Conservation (phyloP, 768 basidiomycete species). For the Paxillus involutus region DNA sequence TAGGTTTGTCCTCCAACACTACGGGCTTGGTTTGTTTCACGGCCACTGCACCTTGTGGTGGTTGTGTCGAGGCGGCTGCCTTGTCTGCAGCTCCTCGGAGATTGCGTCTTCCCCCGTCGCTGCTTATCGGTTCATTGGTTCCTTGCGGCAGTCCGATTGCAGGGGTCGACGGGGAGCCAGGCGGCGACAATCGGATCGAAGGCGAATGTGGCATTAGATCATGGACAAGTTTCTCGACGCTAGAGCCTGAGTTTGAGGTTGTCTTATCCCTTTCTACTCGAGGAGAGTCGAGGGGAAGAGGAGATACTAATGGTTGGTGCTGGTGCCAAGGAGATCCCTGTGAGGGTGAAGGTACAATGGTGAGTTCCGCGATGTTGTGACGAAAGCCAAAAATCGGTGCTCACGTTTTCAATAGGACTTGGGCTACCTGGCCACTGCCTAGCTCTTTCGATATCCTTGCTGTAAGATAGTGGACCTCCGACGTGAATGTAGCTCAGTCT, state of each 20-base stretch:
- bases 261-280: neutral
- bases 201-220: conserved; percentile 12
- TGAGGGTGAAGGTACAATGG: neutral
- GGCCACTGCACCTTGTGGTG: neutral
- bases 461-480: conserved; percentile 5
- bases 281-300: neutral
- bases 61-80: neutral
- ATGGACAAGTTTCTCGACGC: conserved; percentile 14
- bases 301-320: conserved; percentile 13
- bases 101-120: neutral
- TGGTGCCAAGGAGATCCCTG: conserved; percentile 12
- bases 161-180: conserved; percentile 10
- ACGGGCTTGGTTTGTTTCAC: neutral
- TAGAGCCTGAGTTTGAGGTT: neutral
- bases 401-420: conserved; percentile 12
- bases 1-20: conserved; percentile 6
- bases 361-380: neutral
- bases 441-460: neutral
- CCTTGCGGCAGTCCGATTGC: conserved; percentile 1
- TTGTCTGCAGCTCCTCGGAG: neutral
- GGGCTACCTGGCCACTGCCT: conserved; percentile 15
- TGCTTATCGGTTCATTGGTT: neutral
- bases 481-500: conserved; percentile 10
- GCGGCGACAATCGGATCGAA: conserved; percentile 19
- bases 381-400: neutral